A percentile compares a stretch with the other conserved stretches of the same genome.
Evolutionary conservation across 23 red algal species (phyloP).

Genomic region (Agarophyton chilense): DNA sequence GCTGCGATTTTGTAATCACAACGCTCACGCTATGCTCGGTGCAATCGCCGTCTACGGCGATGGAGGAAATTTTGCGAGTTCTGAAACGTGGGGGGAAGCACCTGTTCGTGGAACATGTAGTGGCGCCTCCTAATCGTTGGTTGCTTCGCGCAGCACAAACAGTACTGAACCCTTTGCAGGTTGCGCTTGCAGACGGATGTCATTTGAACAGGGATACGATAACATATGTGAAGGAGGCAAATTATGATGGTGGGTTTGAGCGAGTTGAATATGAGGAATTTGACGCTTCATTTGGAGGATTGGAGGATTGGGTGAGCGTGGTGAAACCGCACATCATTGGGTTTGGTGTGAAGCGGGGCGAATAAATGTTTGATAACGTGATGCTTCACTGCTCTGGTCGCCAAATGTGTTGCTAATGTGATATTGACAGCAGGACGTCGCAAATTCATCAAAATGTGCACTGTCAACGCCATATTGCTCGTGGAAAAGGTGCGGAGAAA

Average conservation of each 20-base stretch:
- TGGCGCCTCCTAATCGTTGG: background rate
- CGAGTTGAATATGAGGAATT: constrained; percentile 21
- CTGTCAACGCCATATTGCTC: constrained; percentile 41
- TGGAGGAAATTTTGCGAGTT: constrained; percentile 57
- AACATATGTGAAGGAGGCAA: background rate
- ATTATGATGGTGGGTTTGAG: background rate
- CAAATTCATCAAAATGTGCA: constrained; percentile 46
- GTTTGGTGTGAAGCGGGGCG: constrained; percentile 18
- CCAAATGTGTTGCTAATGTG: constrained; percentile 52
- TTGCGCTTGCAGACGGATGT: constrained; percentile 67
- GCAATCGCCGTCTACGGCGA: constrained; percentile 25
- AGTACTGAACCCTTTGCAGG: constrained; percentile 51
- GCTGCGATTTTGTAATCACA: constrained; percentile 60
- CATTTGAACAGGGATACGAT: constrained; percentile 71
- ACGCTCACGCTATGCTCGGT: constrained; percentile 80
- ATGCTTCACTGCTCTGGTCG: constrained; percentile 41
- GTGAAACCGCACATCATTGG: constrained; percentile 35
- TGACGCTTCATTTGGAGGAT: constrained; percentile 3
- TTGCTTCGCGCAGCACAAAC: constrained; percentile 55
- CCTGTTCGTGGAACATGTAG: constrained; percentile 83
- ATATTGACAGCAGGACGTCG: constrained; percentile 51
- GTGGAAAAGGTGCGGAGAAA: constrained; percentile 46
- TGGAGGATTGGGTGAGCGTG: constrained; percentile 8
- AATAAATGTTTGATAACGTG: constrained; percentile 17
- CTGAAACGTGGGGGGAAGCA: constrained; percentile 75